These are phyloP conservation scores for Quercus alba DNA, from an alignment of 306 rosid species.

Conservation along the genomic window DNA sequence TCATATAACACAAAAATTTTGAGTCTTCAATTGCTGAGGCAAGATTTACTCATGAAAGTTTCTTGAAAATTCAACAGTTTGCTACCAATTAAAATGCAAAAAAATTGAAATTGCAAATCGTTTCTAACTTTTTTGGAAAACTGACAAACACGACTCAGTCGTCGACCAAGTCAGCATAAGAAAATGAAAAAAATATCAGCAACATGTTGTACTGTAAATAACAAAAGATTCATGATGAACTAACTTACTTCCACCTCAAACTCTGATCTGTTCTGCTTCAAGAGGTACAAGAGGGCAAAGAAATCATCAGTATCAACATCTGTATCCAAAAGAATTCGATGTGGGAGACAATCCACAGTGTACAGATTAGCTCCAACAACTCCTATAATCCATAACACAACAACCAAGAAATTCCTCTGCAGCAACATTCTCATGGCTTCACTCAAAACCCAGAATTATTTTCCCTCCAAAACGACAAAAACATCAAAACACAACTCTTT, in stretches of 20 bases:
- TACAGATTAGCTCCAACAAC: constrained; percentile 27
- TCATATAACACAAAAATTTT: neutral
- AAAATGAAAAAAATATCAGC: neutral
- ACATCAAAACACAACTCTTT: neutral
- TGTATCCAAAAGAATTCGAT: constrained; percentile 77
- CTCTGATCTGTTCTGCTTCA: constrained; percentile 88
- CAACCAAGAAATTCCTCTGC: constrained; percentile 40
- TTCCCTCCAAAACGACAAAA: constrained; percentile 13
- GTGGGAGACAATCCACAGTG: constrained; percentile 42
- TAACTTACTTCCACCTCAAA: constrained; percentile 70
- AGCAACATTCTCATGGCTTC: constrained; percentile 37
- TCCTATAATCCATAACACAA: constrained; percentile 25
- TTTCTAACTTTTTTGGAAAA: too few species aligned
- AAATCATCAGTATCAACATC: constrained; percentile 91
- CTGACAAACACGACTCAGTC: too few species aligned
- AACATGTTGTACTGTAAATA: neutral
- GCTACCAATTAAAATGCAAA: neutral
- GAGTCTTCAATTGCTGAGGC: neutral
- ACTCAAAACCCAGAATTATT: constrained; percentile 23
- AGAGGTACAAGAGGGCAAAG: constrained; percentile 70
- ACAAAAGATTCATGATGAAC: neutral
- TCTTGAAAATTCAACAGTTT: neutral
- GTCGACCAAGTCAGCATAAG: neutral
- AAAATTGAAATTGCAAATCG: neutral
- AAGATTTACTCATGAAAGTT: too few species aligned